A percentile compares a stretch with the other conserved stretches of the same genome.
phyloP scores from a whole-genome alignment of 257 asterid species.

The Lantana camara region DNA sequence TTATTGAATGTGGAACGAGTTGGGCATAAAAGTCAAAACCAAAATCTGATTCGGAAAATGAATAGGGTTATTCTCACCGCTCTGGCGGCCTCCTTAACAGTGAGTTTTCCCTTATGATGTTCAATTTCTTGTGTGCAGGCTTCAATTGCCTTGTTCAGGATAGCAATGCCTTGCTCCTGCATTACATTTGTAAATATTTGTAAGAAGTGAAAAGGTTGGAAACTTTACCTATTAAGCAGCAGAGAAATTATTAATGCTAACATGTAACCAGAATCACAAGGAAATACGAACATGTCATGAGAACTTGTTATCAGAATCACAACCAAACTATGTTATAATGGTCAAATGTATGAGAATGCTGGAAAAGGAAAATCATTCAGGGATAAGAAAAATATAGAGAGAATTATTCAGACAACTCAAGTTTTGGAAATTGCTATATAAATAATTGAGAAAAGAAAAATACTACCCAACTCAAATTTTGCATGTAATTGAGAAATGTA shows the following conservation, averaged over 20 bases:
- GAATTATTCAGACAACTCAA: neutral
- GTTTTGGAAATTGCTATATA: neutral
- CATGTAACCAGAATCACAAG: too few relatives aligned
- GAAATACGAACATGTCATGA: too few relatives aligned
- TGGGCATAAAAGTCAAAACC: neutral
- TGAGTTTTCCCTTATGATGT: constrained; percentile 80
- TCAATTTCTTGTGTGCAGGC: constrained; percentile 84
- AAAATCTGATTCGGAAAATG: neutral
- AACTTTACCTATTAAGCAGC: neutral
- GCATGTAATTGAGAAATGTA: too few relatives aligned
- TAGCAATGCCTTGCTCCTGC: constrained; percentile 94
- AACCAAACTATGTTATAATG: neutral
- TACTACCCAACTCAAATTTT: too few relatives aligned
- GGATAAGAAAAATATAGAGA: too few relatives aligned
- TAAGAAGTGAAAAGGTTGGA: constrained; percentile 6
- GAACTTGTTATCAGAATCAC: too few relatives aligned
- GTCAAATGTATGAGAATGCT: neutral
- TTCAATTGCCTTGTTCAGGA: constrained; percentile 81
- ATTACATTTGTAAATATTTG: neutral
- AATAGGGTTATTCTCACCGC: constrained; percentile 62
- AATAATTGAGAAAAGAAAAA: too few relatives aligned
- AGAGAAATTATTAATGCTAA: too few relatives aligned
- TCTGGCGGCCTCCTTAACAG: constrained; percentile 88
- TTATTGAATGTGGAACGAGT: neutral
- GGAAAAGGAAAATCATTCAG: neutral